These are phyloP conservation scores for Rhodomyrtus psidioides DNA, from an alignment of 441 rosid species.

Conservation along the genomic window DNA sequence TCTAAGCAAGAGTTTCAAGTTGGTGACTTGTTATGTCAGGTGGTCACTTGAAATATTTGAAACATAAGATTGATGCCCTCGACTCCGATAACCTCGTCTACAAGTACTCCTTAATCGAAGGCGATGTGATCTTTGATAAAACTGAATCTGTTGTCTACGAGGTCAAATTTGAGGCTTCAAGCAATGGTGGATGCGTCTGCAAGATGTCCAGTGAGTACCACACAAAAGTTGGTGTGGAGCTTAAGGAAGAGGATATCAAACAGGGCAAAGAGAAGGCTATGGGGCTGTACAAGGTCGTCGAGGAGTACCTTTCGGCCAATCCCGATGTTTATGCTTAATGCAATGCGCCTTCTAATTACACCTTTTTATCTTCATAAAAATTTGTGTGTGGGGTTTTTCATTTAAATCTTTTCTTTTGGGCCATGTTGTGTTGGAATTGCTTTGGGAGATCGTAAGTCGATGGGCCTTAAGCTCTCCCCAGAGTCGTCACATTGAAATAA, in stretches of 20 bases:
- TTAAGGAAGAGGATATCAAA: background rate
- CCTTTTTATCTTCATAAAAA: background rate
- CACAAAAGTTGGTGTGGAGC: background rate
- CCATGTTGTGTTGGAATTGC: background rate
- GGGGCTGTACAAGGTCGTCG: background rate
- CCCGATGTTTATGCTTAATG: background rate
- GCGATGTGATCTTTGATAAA: background rate
- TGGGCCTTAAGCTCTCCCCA: background rate
- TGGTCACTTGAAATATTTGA: background rate
- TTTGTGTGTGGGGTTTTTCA: background rate
- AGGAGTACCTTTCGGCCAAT: background rate
- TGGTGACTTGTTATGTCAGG: background rate
- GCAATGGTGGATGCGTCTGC: background rate
- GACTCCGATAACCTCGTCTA: background rate
- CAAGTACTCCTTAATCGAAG: background rate
- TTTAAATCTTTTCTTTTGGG: background rate
- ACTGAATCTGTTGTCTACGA: background rate
- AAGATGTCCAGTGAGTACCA: slow-evolving; percentile 5
- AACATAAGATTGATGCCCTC: background rate
- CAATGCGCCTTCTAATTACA: background rate
- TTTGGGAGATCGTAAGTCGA: background rate
- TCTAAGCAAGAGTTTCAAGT: background rate
- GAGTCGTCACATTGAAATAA: background rate
- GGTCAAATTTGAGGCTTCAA: background rate
- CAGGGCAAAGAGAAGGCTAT: slow-evolving; percentile 1